Base-by-base conservation (phyloP, 352 stramenopile genomes). In the Phytophthora sp. region DNA sequence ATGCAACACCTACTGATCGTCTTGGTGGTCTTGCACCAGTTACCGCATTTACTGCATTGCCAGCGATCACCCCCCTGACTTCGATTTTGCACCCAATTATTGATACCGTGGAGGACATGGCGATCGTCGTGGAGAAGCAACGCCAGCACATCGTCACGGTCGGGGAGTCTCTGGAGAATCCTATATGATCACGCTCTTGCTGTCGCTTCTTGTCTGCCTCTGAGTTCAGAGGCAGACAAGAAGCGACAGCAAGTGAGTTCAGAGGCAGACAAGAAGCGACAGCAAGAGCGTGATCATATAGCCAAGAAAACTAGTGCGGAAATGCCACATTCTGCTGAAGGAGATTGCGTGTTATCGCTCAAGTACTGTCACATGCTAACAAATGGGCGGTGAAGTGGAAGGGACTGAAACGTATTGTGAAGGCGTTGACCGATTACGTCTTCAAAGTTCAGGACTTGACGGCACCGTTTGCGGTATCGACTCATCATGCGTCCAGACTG, bases 361-460 rank as follows among this genome's bases (percentile, higher is more conserved):
- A 38, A 9, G 49, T 56, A 1, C 4, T 35, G 1, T 20, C 29
- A 15, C 15, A 21, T 0, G 20, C 29, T 0, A 66, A 60, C 12
- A 66, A 66, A n/a, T 12, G 55, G 1, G 49, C 49, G 0, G 13
- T 66, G 0, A 8, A 50, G 3, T 66, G 58, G 50, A 16, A 42
- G 7, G 58, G 58, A 0, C 39, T 41, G 0, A 36, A 45, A 39
- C 38, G 58, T 1, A 20, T 56, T 3, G 29, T 60, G n/a, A 29
- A 30, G 1, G 11, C 26, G 2, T 5, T 58, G 4, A 58, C 0
- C 5, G 57, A 66, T 13, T 38, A 45, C 16, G 29, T 45, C 20
- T 67, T 57, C 33, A 30, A 61, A 16, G 50, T 61, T 16, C 31
- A 56, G 31, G 44, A 66, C 16, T 13, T 66, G n/a, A 38, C 20